Evolutionary conservation across 176 grass and related monocot species (phyloP).

Genomic region (Oryza rufipogon): DNA sequence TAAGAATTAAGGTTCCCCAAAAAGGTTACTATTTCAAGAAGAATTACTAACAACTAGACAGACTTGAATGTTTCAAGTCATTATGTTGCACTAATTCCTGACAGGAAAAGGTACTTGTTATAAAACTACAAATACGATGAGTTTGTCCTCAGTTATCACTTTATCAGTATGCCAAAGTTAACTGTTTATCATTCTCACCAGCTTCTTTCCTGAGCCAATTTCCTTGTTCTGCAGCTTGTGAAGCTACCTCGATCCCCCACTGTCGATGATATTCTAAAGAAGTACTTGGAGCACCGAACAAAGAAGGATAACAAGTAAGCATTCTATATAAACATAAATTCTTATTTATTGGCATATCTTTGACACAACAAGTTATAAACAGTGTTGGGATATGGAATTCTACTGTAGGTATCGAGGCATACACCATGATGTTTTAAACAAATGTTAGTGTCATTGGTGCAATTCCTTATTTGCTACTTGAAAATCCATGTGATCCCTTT

Average conservation of each 20-base stretch:
- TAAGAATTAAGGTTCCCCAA: not conserved
- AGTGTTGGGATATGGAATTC: not conserved
- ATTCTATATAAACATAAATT: conserved; percentile 37
- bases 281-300: conserved; percentile 77
- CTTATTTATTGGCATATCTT: not conserved
- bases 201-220: conserved; percentile 22
- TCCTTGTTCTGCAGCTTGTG: conserved; percentile 74
- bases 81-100: not conserved
- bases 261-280: conserved; percentile 92
- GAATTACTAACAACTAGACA: not conserved
- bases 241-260: conserved; percentile 91
- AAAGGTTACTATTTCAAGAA: not conserved
- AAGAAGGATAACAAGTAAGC: conserved; percentile 96
- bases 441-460: not conserved
- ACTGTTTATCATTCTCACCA: not conserved
- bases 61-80: not conserved
- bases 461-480: too few species aligned
- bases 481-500: too few species aligned
- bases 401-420: not conserved
- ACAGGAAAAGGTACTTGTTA: not conserved
- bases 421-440: not conserved
- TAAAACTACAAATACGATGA: not conserved
- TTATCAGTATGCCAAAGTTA: not conserved
- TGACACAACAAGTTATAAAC: not conserved
- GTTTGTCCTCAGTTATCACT: not conserved